phyloP scores from a whole-genome alignment of 2,329 filamentous ascomycete genomes.

The Elsinoe perseae region DNA sequence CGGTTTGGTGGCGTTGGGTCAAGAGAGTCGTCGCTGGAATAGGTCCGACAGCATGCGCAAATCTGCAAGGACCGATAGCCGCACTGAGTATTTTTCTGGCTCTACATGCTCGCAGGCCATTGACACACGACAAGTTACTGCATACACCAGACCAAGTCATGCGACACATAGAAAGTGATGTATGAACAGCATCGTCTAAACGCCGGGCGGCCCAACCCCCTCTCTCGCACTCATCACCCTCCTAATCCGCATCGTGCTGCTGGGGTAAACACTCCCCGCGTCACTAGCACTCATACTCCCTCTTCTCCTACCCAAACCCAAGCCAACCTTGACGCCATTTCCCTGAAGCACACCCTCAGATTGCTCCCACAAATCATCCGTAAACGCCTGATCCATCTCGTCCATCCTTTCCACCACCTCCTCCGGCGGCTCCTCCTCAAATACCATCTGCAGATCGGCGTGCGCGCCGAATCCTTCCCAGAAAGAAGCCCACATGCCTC shows the following conservation, averaged over 20 bases:
- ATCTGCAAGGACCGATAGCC: too few species aligned
- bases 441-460: conserved; percentile 64
- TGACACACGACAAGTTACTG: background rate
- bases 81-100: too few species aligned
- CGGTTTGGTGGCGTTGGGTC: too few species aligned
- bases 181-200: background rate
- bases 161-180: too few species aligned
- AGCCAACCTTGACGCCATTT: background rate
- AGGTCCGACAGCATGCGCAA: too few species aligned
- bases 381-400: conserved; percentile 41
- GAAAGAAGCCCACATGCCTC: conserved; percentile 42
- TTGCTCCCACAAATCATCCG: conserved; percentile 37
- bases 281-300: conserved; percentile 9
- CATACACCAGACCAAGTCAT: too few species aligned
- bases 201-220: background rate
- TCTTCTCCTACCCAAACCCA: background rate
- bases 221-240: conserved; percentile 1
- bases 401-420: conserved; percentile 41
- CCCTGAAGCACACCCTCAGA: conserved; percentile 20
- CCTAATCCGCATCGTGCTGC: background rate
- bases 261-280: background rate
- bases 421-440: conserved; percentile 62
- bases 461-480: conserved; percentile 65
- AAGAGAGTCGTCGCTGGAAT: too few species aligned
- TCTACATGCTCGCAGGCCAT: too few species aligned